Evolutionary conservation across 768 basidiomycete species (phyloP).

Genomic region (Aureoboletus auriporus): DNA sequence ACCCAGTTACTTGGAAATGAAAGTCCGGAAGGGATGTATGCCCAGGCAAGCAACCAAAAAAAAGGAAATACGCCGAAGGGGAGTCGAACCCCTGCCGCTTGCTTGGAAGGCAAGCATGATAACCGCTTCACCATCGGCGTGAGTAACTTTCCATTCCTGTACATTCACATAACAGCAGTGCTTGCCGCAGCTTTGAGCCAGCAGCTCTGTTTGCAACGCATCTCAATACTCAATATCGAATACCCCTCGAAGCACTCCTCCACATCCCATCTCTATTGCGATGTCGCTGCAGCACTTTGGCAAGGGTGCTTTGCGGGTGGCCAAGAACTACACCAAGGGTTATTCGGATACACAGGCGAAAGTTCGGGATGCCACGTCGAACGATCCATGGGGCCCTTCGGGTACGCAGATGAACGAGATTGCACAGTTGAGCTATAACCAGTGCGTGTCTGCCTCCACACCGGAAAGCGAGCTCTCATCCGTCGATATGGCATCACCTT

Average conservation of each 20-base stretch:
- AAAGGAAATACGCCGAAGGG: slow-evolving; percentile 57
- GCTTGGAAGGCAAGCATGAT: slow-evolving; percentile 91
- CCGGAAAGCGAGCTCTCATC: neutral
- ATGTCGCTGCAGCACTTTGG: slow-evolving; percentile 75
- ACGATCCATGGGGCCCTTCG: slow-evolving; percentile 97
- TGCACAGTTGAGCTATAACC: slow-evolving; percentile 94
- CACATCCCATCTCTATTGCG: slow-evolving; percentile 1
- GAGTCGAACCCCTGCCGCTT: slow-evolving; percentile 77
- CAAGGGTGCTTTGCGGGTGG: slow-evolving; percentile 80
- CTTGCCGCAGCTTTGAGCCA: slow-evolving; percentile 6
- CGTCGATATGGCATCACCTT: neutral
- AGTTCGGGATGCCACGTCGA: slow-evolving; percentile 93
- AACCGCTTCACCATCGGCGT: slow-evolving; percentile 84
- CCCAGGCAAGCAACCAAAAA: no score
- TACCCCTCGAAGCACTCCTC: slow-evolving; percentile 3
- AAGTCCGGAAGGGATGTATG: no score
- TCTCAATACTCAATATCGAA: slow-evolving; percentile 8
- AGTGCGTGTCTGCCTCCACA: slow-evolving; percentile 47
- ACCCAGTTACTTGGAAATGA: no score
- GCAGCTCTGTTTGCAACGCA: slow-evolving; percentile 20
- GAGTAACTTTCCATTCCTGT: neutral
- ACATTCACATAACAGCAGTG: neutral
- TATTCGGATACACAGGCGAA: slow-evolving; percentile 96
- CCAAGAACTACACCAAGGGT: slow-evolving; percentile 94
- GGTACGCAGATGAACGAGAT: slow-evolving; percentile 99